Evolutionary conservation across 306 rosid species (phyloP).

Genomic region (Vigna unguiculata): DNA sequence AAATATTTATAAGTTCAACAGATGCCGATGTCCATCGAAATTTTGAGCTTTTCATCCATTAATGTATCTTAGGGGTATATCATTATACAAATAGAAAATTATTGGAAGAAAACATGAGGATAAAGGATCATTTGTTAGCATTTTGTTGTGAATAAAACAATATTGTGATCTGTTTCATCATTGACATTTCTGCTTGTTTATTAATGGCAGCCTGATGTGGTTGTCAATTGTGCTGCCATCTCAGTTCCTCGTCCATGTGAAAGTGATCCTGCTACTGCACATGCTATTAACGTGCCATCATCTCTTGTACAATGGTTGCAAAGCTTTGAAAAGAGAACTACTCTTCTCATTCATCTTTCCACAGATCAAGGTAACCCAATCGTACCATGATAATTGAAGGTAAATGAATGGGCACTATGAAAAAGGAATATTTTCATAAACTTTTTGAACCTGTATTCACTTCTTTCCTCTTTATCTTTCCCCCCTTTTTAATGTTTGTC

Average conservation of each 20-base stretch:
- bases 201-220: slow-evolving; percentile 80
- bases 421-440: slow-evolving; percentile 4
- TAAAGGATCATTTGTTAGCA: slow-evolving; percentile 1
- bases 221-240: slow-evolving; percentile 89
- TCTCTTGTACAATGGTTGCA: slow-evolving; percentile 79
- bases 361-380: slow-evolving; percentile 84
- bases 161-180: slow-evolving; percentile 8
- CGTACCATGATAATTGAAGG: slow-evolving; percentile 20
- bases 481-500: background rate
- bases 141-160: background rate
- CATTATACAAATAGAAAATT: background rate
- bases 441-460: background rate
- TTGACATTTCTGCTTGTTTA: slow-evolving; percentile 49
- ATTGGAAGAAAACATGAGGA: slow-evolving; percentile 6
- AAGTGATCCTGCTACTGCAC: slow-evolving; percentile 72
- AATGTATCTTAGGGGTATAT: slow-evolving; percentile 9
- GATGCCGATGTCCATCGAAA: background rate
- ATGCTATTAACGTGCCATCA: slow-evolving; percentile 82
- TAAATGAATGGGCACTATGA: background rate
- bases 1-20: slow-evolving; percentile 1
- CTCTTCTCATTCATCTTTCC: slow-evolving; percentile 81
- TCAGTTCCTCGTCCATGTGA: slow-evolving; percentile 92
- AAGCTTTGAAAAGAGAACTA: slow-evolving; percentile 58
- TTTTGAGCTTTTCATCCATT: slow-evolving; percentile 3
- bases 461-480: background rate